These are phyloP conservation scores for Podaxis sp. DNA, from an alignment of 768 basidiomycete genomes.

Conservation along the genomic window DNA sequence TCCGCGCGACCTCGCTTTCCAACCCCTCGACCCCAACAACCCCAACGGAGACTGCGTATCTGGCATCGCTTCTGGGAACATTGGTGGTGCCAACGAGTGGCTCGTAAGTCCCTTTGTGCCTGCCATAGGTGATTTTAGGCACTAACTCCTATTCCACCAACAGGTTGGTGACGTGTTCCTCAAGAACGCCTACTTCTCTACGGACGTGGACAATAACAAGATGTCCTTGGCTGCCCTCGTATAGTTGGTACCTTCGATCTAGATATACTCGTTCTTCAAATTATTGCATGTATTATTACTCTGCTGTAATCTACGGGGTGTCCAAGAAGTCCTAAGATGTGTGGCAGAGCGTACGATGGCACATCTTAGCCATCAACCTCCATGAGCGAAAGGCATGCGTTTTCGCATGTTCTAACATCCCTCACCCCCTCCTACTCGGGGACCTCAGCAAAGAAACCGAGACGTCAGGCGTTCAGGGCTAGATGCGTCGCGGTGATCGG, in stretches of 20 bases:
- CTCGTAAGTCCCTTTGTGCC: constrained; percentile 45
- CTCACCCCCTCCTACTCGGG: too few species aligned
- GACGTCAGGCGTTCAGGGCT: neutral
- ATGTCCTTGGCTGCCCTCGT: constrained; percentile 33
- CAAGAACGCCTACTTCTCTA: constrained; percentile 42
- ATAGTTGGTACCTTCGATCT: neutral
- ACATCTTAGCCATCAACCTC: neutral
- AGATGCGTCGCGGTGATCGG: neutral
- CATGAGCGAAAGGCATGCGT: neutral
- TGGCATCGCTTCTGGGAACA: constrained; percentile 54
- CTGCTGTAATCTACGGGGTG: constrained; percentile 3
- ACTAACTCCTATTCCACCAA: neutral
- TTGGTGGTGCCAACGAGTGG: constrained; percentile 56
- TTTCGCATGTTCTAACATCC: neutral
- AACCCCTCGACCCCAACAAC: constrained; percentile 48
- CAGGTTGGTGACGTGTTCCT: constrained; percentile 42
- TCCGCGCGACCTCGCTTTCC: constrained; percentile 55
- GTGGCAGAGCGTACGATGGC: neutral
- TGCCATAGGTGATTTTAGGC: neutral
- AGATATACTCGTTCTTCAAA: neutral
- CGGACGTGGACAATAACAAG: constrained; percentile 31
- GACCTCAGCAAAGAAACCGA: neutral
- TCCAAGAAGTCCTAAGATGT: neutral
- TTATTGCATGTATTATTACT: constrained; percentile 5
- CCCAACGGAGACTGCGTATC: constrained; percentile 57